These are phyloP conservation scores for Lunularia cruciata DNA, from an alignment of 225 moss, liverwort and hornwort genomes.

Conservation along the genomic window DNA sequence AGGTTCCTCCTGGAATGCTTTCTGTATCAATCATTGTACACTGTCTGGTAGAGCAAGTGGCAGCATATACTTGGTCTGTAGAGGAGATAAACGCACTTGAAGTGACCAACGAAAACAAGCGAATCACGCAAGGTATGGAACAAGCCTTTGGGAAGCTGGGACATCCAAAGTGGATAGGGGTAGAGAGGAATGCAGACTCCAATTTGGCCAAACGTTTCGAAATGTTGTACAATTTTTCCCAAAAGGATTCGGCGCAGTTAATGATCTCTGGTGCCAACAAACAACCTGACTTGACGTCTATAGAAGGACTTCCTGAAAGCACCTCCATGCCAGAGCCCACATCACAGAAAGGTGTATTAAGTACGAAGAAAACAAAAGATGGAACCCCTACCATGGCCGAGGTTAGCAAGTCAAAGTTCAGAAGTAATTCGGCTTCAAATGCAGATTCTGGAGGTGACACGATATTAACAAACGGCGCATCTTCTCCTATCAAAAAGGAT, in stretches of 20 bases:
- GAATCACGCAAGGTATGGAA: slow-evolving; percentile 50
- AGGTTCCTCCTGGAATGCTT: slow-evolving; percentile 52
- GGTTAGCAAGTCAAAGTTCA: neutral
- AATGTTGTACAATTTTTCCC: slow-evolving; percentile 27
- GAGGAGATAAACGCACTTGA: slow-evolving; percentile 68
- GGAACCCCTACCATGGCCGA: neutral
- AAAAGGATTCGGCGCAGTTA: slow-evolving; percentile 19
- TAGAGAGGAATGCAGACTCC: slow-evolving; percentile 22
- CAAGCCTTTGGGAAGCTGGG: slow-evolving; percentile 62
- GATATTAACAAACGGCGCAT: neutral
- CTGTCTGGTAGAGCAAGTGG: slow-evolving; percentile 86
- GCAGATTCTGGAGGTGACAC: neutral
- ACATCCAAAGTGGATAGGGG: slow-evolving; percentile 42
- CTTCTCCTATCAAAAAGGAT: neutral
- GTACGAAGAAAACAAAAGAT: neutral
- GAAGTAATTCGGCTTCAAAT: neutral
- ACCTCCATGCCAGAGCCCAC: neutral
- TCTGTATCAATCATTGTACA: slow-evolving; percentile 63
- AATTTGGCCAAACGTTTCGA: slow-evolving; percentile 26
- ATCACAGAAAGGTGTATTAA: neutral
- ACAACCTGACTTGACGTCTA: neutral
- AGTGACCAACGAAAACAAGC: slow-evolving; percentile 49
- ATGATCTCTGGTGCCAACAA: neutral
- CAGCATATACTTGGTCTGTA: slow-evolving; percentile 55
- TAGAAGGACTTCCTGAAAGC: neutral